These are phyloP conservation scores for Luffa acutangula DNA, from an alignment of 306 rosid genomes.

Conservation along the genomic window DNA sequence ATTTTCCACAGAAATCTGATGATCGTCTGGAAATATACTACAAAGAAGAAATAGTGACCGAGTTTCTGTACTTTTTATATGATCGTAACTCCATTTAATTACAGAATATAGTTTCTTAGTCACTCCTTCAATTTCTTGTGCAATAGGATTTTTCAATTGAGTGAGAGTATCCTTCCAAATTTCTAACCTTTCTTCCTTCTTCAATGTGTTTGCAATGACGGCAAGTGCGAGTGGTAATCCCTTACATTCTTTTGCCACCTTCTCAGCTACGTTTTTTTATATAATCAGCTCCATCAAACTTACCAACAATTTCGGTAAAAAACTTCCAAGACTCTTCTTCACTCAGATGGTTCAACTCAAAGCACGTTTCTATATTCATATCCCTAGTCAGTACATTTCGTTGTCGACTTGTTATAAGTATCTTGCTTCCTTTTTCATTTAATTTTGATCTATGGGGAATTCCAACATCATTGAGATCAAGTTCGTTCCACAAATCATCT, in stretches of 20 bases:
- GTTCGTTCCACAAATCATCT: conserved; percentile 33
- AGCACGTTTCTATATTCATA: not conserved
- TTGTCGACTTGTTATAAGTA: not conserved
- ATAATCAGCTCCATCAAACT: not conserved
- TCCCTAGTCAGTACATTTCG: not conserved
- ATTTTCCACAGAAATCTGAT: not conserved
- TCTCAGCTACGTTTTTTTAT: not conserved
- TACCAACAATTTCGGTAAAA: not conserved
- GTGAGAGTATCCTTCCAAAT: conserved; percentile 1
- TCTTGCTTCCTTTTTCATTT: conserved; percentile 21
- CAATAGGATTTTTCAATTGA: not conserved
- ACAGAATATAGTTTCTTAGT: not conserved
- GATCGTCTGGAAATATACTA: conserved; percentile 11
- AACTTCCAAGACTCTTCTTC: not conserved
- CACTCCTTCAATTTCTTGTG: not conserved
- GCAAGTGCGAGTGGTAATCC: not conserved
- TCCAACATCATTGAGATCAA: conserved; percentile 24
- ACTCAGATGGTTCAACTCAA: not conserved
- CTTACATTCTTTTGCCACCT: not conserved
- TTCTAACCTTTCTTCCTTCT: not conserved
- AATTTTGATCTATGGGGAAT: conserved; percentile 16
- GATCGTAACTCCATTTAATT: conserved; percentile 15
- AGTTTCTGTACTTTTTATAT: not conserved
- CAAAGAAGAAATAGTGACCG: conserved; percentile 10
- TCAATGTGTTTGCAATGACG: not conserved